Evolutionary conservation across 1,284 basidiomycete genomes (phyloP).

Genomic region (Moesziomyces parantarcticus): DNA sequence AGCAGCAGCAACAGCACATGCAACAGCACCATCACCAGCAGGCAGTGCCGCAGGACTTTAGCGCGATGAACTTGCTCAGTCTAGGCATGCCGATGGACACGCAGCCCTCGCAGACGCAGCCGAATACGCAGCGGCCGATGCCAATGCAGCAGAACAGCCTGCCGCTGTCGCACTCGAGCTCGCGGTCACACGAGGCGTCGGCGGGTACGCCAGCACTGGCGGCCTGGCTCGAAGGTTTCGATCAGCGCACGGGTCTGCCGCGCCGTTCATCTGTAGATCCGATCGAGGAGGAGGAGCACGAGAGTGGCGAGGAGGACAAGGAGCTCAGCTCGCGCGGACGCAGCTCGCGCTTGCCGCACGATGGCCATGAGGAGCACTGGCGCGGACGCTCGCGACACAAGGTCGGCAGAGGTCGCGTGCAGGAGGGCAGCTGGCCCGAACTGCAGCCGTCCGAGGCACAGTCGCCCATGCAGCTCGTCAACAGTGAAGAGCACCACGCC

Average conservation of each 20-base stretch:
- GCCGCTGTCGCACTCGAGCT: slow-evolving; percentile 20
- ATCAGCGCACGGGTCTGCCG: slow-evolving; percentile 49
- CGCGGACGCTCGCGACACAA: slow-evolving; percentile 35
- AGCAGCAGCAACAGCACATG: slow-evolving; percentile 7
- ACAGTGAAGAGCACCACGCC: slow-evolving; percentile 8
- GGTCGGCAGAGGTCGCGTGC: slow-evolving; percentile 19
- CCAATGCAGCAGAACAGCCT: slow-evolving; percentile 22
- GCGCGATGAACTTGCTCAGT: slow-evolving; percentile 43
- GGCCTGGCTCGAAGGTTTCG: slow-evolving; percentile 49
- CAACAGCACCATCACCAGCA: slow-evolving; percentile 23
- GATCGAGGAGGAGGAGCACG: slow-evolving; percentile 50
- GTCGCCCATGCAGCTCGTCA: slow-evolving; percentile 43
- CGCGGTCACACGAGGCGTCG: slow-evolving; percentile 15
- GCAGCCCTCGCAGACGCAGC: slow-evolving; percentile 3
- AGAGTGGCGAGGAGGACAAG: slow-evolving; percentile 37
- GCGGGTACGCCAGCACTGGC: slow-evolving; percentile 27
- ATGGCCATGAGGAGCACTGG: slow-evolving; percentile 39
- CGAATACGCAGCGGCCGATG: slow-evolving; percentile 11
- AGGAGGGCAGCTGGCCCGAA: slow-evolving; percentile 46
- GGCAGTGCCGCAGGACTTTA: slow-evolving; percentile 31
- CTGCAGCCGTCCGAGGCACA: slow-evolving; percentile 35
- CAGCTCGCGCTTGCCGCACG: slow-evolving; percentile 17
- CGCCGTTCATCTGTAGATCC: slow-evolving; percentile 53
- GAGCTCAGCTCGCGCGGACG: slow-evolving; percentile 43
- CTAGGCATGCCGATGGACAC: slow-evolving; percentile 41